Evolutionary conservation across 257 asterid genomes (phyloP).

Genomic region (Penstemon barbatus): DNA sequence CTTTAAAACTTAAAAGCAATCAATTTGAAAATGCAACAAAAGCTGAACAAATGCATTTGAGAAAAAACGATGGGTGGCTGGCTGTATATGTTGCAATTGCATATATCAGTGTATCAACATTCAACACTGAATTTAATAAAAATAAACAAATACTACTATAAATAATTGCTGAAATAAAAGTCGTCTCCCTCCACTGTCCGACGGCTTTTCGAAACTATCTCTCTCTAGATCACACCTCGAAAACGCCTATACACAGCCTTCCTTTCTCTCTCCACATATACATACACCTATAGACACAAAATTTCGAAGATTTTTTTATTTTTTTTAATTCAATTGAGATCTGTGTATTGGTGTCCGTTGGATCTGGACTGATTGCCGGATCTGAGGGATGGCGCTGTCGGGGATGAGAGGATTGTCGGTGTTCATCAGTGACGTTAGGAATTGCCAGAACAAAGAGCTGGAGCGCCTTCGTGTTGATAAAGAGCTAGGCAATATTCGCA

Average conservation of each 20-base stretch:
- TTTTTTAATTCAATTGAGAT: slow-evolving; percentile 32
- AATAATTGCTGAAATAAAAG: slow-evolving; percentile 36
- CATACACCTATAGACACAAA: slow-evolving; percentile 23
- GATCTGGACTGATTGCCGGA: slow-evolving; percentile 62
- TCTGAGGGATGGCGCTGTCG: slow-evolving; percentile 93
- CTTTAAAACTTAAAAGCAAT: too few relatives aligned
- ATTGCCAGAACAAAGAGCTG: slow-evolving; percentile 93
- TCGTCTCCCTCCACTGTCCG: slow-evolving; percentile 59
- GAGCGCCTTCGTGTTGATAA: slow-evolving; percentile 98
- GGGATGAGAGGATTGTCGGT: slow-evolving; percentile 99
- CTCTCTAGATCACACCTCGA: slow-evolving; percentile 71
- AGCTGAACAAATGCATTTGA: not conserved
- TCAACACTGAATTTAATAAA: not conserved
- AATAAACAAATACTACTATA: too few relatives aligned
- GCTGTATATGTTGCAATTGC: not conserved
- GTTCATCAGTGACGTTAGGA: slow-evolving; percentile 92
- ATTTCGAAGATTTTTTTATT: not conserved
- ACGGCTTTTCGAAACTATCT: slow-evolving; percentile 54
- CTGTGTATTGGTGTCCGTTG: slow-evolving; percentile 38
- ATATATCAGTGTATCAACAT: not conserved
- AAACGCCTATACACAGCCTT: slow-evolving; percentile 24
- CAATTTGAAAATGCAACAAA: too few relatives aligned
- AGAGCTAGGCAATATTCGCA: slow-evolving; percentile 90
- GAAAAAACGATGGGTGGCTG: not conserved
- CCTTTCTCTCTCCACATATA: slow-evolving; percentile 34